Evolutionary conservation across 441 rosid genomes (phyloP), one percentile per base, ranked within the genome.

Genomic region (Pelargonium citronellum): DNA sequence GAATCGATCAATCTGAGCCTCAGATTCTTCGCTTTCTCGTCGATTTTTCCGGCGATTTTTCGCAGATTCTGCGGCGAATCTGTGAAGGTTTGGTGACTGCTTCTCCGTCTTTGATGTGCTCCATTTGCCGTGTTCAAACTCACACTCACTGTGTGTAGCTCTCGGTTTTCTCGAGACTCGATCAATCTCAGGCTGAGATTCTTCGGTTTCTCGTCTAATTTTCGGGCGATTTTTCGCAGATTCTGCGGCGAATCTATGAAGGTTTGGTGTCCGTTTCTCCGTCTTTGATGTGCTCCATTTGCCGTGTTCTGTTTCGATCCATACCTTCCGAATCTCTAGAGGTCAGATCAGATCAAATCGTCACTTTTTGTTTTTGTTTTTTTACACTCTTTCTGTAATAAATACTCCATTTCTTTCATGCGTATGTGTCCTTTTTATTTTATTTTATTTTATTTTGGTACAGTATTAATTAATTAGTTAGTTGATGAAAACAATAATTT

Each of bases 331-430:
- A 1, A 30, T 63, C 41, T 27, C 44, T 13, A 63, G 44, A 63
- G 66, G 66, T 63, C 66, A 63, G 98, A 89, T 90, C 81, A 87
- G 95, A 89, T 90, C 37, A 30, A 30, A 30, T 30, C 89, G 80
- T 83, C 74, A 41, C 78, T 69, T 83, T 46, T 2, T 79, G 76
- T 65, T 49, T 47, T 46, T 1, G 27, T 24, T 34, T 15, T 57
- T 39, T 34, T 51, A 27, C 66, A 11, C 7, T 49, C 49, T 67
- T 34, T 37, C 27, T 57, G 30, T 60, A 60, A 9, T 60, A 19
- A 19, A 1, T 9, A 60, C 64, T 60, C n/a, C 64, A 60, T 60
- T 60, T 51, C 9, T 57, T 60, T 30, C 30, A 19, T 20, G 64
- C 34, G 10, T 2, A 20, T 71, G 30, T 12, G 47, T 46, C 67